Evolutionary conservation across 768 basidiomycete species (phyloP).

Genomic region (Tylopilus plumbeoviolaceoides): DNA sequence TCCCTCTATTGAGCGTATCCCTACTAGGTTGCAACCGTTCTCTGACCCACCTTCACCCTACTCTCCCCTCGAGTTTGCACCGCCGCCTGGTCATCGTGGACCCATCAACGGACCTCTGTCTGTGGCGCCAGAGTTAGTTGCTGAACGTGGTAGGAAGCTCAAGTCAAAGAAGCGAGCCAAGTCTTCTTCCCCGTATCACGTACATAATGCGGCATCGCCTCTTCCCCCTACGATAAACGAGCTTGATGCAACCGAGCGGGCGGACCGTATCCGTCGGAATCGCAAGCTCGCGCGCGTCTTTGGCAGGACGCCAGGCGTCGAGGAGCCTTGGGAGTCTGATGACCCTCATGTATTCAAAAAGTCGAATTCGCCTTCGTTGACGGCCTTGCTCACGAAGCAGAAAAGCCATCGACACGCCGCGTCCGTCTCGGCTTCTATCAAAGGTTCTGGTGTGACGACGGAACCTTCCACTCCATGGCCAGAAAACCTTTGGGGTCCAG

Average conservation of each 20-base stretch:
- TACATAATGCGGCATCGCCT: conserved; percentile 9
- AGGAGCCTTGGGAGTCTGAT: conserved; percentile 28
- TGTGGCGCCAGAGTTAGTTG: conserved; percentile 44
- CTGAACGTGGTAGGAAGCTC: conserved; percentile 30
- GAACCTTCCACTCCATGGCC: conserved; percentile 33
- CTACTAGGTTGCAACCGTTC: conserved; percentile 10
- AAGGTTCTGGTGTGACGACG: conserved; percentile 13
- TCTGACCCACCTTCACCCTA: conserved; percentile 26
- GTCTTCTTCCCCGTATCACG: conserved; percentile 27
- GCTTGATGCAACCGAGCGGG: conserved; percentile 60
- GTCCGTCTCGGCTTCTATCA: conserved; percentile 28
- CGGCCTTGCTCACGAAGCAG: conserved; percentile 29
- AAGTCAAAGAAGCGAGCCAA: conserved; percentile 25
- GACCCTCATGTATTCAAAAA: conserved; percentile 22
- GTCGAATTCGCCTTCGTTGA: conserved; percentile 22
- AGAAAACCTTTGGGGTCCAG: conserved; percentile 27
- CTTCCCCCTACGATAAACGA: conserved; percentile 66
- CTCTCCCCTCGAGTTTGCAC: conserved; percentile 30
- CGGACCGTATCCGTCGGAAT: conserved; percentile 66
- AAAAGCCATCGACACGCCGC: conserved; percentile 30
- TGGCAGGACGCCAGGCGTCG: conserved; percentile 58
- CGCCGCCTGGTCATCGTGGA: conserved; percentile 14
- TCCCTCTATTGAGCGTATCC: conserved; percentile 13
- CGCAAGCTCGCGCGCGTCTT: conserved; percentile 82
- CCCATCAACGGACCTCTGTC: conserved; percentile 38